These are phyloP conservation scores for Gnomoniopsis sp. DNA, from an alignment of 2,329 filamentous ascomycete genomes.

Conservation along the genomic window DNA sequence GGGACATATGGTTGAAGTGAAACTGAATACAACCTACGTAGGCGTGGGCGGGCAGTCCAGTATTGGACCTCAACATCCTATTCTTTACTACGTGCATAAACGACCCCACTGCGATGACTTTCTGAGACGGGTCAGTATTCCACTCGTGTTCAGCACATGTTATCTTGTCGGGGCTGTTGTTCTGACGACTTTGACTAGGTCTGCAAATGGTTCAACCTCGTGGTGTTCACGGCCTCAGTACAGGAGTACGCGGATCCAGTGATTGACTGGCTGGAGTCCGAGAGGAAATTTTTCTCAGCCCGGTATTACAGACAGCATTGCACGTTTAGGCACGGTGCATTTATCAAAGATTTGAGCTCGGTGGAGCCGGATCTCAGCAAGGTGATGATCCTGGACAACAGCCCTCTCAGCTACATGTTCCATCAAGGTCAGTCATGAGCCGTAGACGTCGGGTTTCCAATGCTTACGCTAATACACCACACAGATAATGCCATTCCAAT, in stretches of 20 bases:
- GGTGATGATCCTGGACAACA: conserved; percentile 99
- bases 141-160: background rate
- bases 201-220: conserved; percentile 96
- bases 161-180: background rate
- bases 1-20: conserved; percentile 98
- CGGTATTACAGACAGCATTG: conserved; percentile 97
- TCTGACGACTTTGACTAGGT: conserved; percentile 46
- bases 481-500: conserved; percentile 98
- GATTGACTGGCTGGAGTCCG: conserved; percentile 96
- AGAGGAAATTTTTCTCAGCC: conserved; percentile 92
- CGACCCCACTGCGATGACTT: conserved; percentile 97
- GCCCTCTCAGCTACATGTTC: conserved; percentile 96
- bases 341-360: conserved; percentile 95
- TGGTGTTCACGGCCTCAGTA: conserved; percentile 94
- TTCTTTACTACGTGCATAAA: conserved; percentile 98
- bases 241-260: conserved; percentile 98
- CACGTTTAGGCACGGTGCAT: conserved; percentile 90
- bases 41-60: conserved; percentile 63
- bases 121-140: conserved; percentile 65
- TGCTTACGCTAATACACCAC: conserved; percentile 17
- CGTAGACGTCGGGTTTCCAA: background rate
- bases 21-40: conserved; percentile 70
- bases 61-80: conserved; percentile 85
- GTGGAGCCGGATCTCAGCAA: conserved; percentile 96
- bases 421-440: conserved; percentile 72